Base-by-base conservation (phyloP, 164 flowering plant species). In the Pachysandra terminalis region DNA sequence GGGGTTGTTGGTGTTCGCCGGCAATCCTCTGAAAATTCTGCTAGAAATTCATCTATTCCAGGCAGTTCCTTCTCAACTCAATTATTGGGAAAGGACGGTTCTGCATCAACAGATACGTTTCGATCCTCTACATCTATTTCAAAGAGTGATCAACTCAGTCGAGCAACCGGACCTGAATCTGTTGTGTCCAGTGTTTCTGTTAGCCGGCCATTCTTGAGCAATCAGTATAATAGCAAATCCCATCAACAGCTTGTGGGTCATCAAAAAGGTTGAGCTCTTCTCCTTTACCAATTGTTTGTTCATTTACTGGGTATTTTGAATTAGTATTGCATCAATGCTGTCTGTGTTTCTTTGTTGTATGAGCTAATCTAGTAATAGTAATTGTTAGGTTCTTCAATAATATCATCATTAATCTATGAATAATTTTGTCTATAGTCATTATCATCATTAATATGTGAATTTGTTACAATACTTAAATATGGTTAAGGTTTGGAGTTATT, bases 1-100 rank as follows among this genome's bases (percentile, higher is more conserved):
- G 96, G 98, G 56, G 96, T 86, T 15, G 98, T 89, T 21, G 97
- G 97, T 73, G 86, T 80, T 70, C 91, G 92, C 24, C 78, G 83
- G 16, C 87, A 80, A 54, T 55, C 81, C 64, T 69, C 83, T 74
- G 92, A 88, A 59, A 81, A 74, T 75, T 71, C 79, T 25, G 76
- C 68, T 57, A 85, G 81, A 66, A 76, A 77, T 27, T 67, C 86
- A 59, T 71, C 87, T 26, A 73, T 66, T n/a, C 74, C 83, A 32
- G 71, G 78, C 60, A 75, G 72, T 68, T 78, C 92, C 56, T 68
- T 81, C 28, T 71, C 90, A 24, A 74, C 58, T 74, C 55, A 81
- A 6, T 53, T 73, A 60, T 54, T 76, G 67, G 81, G 79, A 59
- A 81, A 77, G 68, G 89, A 82, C 26, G 27, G 53, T 49, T 55